These are phyloP conservation scores for Vinca major DNA, from an alignment of 305 asterid species.

Conservation along the genomic window DNA sequence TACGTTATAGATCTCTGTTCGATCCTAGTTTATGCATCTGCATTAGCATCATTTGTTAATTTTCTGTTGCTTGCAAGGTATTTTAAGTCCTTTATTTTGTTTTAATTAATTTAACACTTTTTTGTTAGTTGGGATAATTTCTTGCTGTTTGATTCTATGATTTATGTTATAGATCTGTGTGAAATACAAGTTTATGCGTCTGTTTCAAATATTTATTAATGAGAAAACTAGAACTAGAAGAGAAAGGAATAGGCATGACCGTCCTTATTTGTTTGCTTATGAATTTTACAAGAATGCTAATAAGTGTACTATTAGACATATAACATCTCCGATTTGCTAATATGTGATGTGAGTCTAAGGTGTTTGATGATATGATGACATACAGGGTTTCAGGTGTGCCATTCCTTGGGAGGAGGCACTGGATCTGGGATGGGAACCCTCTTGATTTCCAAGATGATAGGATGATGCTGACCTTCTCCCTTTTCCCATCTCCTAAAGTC, in stretches of 20 bases:
- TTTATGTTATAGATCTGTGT: background rate
- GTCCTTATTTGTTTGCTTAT: background rate
- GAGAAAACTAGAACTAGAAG: background rate
- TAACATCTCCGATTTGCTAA: background rate
- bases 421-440: constrained; percentile 43
- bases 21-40: background rate
- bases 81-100: background rate
- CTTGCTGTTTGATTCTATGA: background rate
- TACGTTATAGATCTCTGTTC: background rate
- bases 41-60: too few relatives aligned
- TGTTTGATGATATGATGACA: background rate
- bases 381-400: constrained; percentile 40
- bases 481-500: constrained; percentile 40
- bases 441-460: constrained; percentile 34
- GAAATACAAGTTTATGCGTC: background rate
- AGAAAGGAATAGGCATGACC: background rate
- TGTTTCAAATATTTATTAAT: background rate
- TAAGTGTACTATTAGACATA: background rate
- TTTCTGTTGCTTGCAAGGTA: too few relatives aligned
- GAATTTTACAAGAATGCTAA: too few relatives aligned
- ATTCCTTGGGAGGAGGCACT: constrained; percentile 37
- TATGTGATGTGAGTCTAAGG: background rate
- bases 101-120: background rate
- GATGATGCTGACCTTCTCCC: constrained; percentile 40
- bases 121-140: background rate